These are phyloP conservation scores for Epichloe bromicola DNA, from an alignment of 2,329 filamentous ascomycete species.

Conservation along the genomic window DNA sequence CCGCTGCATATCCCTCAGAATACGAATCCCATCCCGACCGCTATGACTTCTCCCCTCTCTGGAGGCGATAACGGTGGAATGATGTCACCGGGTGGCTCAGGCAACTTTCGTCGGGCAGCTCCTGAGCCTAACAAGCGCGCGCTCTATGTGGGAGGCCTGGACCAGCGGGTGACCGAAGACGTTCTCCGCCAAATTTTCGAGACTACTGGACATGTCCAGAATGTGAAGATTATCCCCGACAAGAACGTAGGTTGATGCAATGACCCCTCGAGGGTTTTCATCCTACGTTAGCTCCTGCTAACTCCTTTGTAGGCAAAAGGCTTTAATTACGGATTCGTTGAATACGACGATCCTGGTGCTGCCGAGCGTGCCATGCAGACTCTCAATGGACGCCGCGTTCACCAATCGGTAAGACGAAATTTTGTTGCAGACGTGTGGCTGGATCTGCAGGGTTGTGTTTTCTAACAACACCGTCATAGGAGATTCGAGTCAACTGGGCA, in stretches of 20 bases:
- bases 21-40: slow-evolving; percentile 87
- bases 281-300: slow-evolving; percentile 4
- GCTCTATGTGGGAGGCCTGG: slow-evolving; percentile 87
- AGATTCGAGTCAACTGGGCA: slow-evolving; percentile 98
- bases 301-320: slow-evolving; percentile 63
- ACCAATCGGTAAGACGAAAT: slow-evolving; percentile 62
- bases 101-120: slow-evolving; percentile 76
- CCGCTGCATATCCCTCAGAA: slow-evolving; percentile 92
- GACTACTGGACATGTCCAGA: slow-evolving; percentile 95
- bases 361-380: slow-evolving; percentile 97
- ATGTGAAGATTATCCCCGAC: slow-evolving; percentile 98
- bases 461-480: slow-evolving; percentile 37
- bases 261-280: slow-evolving; percentile 7
- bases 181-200: slow-evolving; percentile 96
- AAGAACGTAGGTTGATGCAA: slow-evolving; percentile 74
- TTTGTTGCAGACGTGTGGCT: not conserved
- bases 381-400: slow-evolving; percentile 85
- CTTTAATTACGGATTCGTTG: slow-evolving; percentile 97
- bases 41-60: slow-evolving; percentile 81
- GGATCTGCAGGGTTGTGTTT: not conserved
- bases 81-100: slow-evolving; percentile 75
- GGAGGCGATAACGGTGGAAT: slow-evolving; percentile 50
- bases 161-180: slow-evolving; percentile 91
- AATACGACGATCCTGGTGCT: slow-evolving; percentile 94
- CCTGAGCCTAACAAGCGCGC: slow-evolving; percentile 98